Evolutionary conservation across 2,329 filamentous ascomycete species (phyloP), one percentile per base, ranked within the genome.

Genomic region (Cytospora paraplurivora): DNA sequence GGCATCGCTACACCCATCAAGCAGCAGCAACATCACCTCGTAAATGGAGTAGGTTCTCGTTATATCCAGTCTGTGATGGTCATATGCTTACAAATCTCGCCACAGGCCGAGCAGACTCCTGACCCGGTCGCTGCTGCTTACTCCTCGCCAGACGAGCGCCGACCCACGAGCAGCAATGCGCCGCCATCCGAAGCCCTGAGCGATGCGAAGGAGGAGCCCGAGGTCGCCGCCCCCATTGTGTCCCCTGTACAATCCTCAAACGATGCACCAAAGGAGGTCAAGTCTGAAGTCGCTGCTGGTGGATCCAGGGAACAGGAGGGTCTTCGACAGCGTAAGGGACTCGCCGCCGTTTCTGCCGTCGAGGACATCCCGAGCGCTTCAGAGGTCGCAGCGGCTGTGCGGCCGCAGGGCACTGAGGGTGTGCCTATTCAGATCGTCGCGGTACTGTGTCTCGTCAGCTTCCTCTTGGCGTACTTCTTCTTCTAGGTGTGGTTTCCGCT

Each of bases 401-500:
- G 75, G 53, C 79, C 75, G 67, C 81, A 77, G 76, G 85, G 76
- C 75, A 88, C 77, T 69, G 87, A 93, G 70, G 94, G 95, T 27
- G 94, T 99, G 4, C 88, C 95, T 0, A 86, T 99, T 56, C 89
- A 94, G 75, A 85, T 94, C 67, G 91, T 91, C 52, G 94, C 95
- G 27, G 81, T 87, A 27, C 80, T 99, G 51, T 97, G 93, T 75
- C 81, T 99, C 71, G 71, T 96, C 68, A 93, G 92, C 81, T 99
- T 99, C 80, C 78, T 99, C 73, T 85, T 98, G 70, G 95, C 93
- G 62, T 99, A 97, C 79, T 86, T 98, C 77, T 93, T 99, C 82
- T 99, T 99, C 78, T 99, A 88, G 63, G 34, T 37, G 47, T 53
- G 53, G 51, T 37, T 37, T 38, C 33, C 19, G 32, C n/a, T 34